Percentiles rank a stretch among this genome's conserved stretches.
phyloP scores from a whole-genome alignment of 495 filamentous ascomycete species.

The Talaromyces liani region DNA sequence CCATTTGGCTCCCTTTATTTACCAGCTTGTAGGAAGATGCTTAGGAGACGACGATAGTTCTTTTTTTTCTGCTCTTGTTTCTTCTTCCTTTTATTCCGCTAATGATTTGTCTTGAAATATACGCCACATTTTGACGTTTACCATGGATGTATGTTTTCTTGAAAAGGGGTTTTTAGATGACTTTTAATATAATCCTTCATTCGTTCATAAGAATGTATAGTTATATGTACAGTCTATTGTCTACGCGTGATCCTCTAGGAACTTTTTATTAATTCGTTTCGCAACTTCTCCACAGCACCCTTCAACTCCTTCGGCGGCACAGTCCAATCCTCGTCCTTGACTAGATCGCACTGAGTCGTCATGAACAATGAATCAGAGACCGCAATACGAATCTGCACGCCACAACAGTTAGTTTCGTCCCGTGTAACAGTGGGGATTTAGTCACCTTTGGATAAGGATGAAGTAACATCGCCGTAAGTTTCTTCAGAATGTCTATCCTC shows the following conservation, averaged over 20 bases:
- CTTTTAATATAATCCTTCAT: neutral
- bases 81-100: neutral
- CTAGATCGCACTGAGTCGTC: conserved; percentile 23
- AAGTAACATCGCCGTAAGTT: conserved; percentile 50
- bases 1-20: neutral
- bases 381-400: conserved; percentile 25
- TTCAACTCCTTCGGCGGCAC: conserved; percentile 32
- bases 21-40: neutral
- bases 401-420: neutral
- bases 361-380: conserved; percentile 33
- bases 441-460: conserved; percentile 62
- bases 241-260: neutral
- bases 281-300: conserved; percentile 25
- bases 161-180: neutral
- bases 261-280: neutral
- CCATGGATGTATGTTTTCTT: neutral
- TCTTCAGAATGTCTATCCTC: conserved; percentile 39
- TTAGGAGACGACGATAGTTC: conserved; percentile 3
- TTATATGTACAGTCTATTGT: neutral
- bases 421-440: neutral
- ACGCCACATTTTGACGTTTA: conserved; percentile 2
- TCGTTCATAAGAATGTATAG: too few species aligned
- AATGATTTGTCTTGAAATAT: conserved; percentile 4
- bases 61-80: conserved; percentile 3
- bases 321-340: conserved; percentile 36